A percentile compares a stretch with the other conserved stretches of the same genome.
Evolutionary conservation across 1,139 yeast genomes (phyloP).

Genomic region (Kluyveromyces marxianus): DNA sequence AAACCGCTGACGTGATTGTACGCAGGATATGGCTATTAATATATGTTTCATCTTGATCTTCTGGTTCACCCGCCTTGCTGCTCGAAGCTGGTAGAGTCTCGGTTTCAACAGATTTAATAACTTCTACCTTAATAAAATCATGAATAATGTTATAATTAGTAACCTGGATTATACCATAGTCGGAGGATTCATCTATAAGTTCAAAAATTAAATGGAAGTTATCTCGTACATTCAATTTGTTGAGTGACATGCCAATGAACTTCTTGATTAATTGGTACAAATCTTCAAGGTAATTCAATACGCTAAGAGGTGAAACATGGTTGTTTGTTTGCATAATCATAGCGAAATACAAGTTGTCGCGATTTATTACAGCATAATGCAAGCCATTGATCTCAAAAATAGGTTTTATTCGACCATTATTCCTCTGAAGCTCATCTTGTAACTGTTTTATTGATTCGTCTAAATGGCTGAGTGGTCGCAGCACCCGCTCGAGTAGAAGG

Average conservation of each 20-base stretch:
- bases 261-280: constrained; percentile 49
- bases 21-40: constrained; percentile 62
- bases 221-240: constrained; percentile 54
- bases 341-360: constrained; percentile 50
- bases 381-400: constrained; percentile 8
- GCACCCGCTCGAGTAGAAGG: constrained; percentile 35
- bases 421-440: not conserved
- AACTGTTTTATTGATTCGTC: constrained; percentile 1
- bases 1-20: constrained; percentile 63
- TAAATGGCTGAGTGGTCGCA: constrained; percentile 4
- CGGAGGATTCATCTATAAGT: constrained; percentile 65
- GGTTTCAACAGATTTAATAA: constrained; percentile 10
- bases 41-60: constrained; percentile 23
- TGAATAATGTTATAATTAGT: constrained; percentile 65
- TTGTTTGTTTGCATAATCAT: constrained; percentile 33
- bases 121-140: constrained; percentile 50
- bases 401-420: constrained; percentile 2
- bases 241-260: constrained; percentile 45
- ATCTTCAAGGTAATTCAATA: constrained; percentile 51
- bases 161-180: constrained; percentile 65
- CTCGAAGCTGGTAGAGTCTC: constrained; percentile 1
- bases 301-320: constrained; percentile 50
- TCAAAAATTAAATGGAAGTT: constrained; percentile 65
- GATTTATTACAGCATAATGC: constrained; percentile 47
- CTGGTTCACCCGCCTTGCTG: constrained; percentile 7